Evolutionary conservation across 163 green algal species (phyloP).

Genomic region (Scenedesmus sp.): DNA sequence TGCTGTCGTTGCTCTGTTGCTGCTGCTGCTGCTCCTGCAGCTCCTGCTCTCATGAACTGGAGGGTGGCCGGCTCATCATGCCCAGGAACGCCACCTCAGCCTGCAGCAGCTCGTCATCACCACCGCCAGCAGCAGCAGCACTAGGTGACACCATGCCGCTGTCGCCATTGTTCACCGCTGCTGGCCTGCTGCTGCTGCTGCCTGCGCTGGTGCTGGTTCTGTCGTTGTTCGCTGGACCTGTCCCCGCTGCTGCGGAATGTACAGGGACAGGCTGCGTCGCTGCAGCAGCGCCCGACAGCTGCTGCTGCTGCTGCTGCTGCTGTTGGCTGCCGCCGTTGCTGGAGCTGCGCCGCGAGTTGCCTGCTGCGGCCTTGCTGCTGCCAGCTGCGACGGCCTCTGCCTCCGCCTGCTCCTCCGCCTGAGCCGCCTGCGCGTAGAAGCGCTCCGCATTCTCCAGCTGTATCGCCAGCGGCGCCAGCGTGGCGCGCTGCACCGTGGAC

Average conservation of each 20-base stretch:
- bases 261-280: not conserved
- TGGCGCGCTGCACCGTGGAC: slow-evolving; percentile 53
- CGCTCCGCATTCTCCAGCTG: slow-evolving; percentile 70
- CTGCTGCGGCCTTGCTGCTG: not conserved
- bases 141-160: not conserved
- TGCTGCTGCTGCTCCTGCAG: not conserved
- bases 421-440: slow-evolving; percentile 39
- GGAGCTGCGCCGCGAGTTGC: not conserved
- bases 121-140: not conserved
- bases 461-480: slow-evolving; percentile 58
- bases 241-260: not conserved
- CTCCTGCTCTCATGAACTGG: not conserved
- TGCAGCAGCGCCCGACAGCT: not conserved
- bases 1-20: not conserved
- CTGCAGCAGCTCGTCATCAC: slow-evolving; percentile 58
- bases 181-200: not conserved
- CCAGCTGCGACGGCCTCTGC: not conserved
- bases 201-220: not conserved
- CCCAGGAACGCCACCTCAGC: slow-evolving; percentile 51
- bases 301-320: not conserved
- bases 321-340: not conserved
- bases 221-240: not conserved
- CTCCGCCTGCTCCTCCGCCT: slow-evolving; percentile 26
- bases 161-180: not conserved
- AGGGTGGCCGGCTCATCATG: not conserved